These are phyloP conservation scores for Chara braunii DNA, from an alignment of 139 green algal genomes.

Conservation along the genomic window DNA sequence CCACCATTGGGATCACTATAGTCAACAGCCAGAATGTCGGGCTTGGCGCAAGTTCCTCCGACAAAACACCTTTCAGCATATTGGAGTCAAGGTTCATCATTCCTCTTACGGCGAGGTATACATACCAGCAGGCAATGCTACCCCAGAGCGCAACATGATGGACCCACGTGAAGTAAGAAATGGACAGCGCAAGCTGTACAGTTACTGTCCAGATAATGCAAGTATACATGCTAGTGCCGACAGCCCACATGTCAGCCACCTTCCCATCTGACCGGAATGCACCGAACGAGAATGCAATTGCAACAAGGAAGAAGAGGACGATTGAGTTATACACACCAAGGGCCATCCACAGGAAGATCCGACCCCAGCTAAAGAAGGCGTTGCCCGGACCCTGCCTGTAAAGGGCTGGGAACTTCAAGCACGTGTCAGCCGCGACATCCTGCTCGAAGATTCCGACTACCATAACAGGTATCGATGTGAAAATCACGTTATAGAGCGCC, in stretches of 20 bases:
- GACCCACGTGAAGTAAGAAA: conserved; percentile 39
- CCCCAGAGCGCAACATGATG: conserved; percentile 46
- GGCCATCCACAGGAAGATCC: conserved; percentile 21
- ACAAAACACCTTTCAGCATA: conserved; percentile 18
- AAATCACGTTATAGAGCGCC: conserved; percentile 56
- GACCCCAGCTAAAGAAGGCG: conserved; percentile 17
- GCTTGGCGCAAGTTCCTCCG: neutral
- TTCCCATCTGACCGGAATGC: conserved; percentile 27
- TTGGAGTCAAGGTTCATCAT: conserved; percentile 3
- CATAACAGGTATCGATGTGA: conserved; percentile 52
- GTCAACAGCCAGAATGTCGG: conserved; percentile 23
- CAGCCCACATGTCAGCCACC: conserved; percentile 36
- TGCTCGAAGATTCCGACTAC: conserved; percentile 55
- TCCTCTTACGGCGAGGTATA: conserved; percentile 41
- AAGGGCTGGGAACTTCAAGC: conserved; percentile 18
- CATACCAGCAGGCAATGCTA: conserved; percentile 41
- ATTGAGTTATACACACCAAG: conserved; percentile 39
- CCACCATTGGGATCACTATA: conserved; percentile 11
- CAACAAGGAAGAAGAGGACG: conserved; percentile 20
- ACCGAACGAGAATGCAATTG: conserved; percentile 1
- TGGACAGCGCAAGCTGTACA: conserved; percentile 42
- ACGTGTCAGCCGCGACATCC: conserved; percentile 39
- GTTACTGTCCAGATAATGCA: conserved; percentile 48
- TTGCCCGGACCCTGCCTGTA: conserved; percentile 23
- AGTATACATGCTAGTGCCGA: conserved; percentile 44